Conservation (phyloP, 1,139 yeast genomes). For the Scheffersomyces quercinus region DNA sequence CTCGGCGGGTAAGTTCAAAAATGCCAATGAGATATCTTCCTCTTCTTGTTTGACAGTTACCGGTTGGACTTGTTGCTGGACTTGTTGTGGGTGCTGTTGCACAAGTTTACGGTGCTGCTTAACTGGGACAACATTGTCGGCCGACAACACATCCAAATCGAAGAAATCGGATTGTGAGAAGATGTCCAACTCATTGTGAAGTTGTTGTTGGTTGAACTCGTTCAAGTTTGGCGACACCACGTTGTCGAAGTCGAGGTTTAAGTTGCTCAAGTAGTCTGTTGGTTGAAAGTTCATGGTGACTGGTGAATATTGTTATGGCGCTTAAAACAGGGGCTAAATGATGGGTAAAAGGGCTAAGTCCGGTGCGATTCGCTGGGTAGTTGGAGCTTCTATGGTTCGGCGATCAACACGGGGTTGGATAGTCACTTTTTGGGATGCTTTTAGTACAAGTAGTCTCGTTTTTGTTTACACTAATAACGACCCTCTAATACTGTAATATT, state of each 20-base stretch:
- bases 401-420: too few species aligned
- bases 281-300: conserved; percentile 42
- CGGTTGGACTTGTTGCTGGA: background rate
- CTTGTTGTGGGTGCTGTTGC: conserved; percentile 4
- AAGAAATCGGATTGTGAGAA: conserved; percentile 49
- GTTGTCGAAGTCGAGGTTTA: conserved; percentile 36
- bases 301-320: background rate
- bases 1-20: conserved; percentile 6
- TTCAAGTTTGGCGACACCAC: conserved; percentile 23
- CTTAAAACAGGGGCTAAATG: too few species aligned
- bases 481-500: too few species aligned
- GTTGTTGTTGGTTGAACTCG: conserved; percentile 14
- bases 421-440: too few species aligned
- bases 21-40: conserved; percentile 9
- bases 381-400: background rate
- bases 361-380: too few species aligned
- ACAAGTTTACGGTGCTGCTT: conserved; percentile 12
- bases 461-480: too few species aligned
- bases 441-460: too few species aligned
- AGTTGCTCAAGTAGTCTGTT: conserved; percentile 43
- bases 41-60: conserved; percentile 9
- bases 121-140: conserved; percentile 20
- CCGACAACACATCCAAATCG: conserved; percentile 45
- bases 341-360: too few species aligned
- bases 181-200: conserved; percentile 39